Conservation (phyloP, 2,329 filamentous ascomycete species). For the Talaromyces pinophilus region DNA sequence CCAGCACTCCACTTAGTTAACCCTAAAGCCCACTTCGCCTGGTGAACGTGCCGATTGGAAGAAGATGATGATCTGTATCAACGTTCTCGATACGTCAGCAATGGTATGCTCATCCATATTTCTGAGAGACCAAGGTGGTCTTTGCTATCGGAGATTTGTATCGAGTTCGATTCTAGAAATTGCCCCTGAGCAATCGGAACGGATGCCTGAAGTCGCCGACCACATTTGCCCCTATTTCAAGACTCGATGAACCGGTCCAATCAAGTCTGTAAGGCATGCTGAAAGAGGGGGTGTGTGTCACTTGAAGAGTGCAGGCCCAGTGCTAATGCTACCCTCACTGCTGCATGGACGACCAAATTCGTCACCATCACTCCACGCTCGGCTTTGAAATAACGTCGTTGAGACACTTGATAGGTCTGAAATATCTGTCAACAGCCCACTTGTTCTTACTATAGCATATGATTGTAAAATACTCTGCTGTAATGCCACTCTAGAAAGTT, state of each 20-base stretch:
- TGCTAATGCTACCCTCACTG: constrained; percentile 10
- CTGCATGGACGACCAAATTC: background rate
- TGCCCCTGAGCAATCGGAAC: background rate
- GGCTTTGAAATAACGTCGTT: background rate
- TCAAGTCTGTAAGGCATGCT: background rate
- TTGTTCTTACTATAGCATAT: background rate
- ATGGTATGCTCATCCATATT: background rate
- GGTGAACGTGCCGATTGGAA: background rate
- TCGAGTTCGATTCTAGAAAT: background rate
- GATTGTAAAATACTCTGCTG: no score
- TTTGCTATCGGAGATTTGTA: background rate
- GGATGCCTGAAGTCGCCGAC: background rate
- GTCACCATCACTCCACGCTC: background rate
- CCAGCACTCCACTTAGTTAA: constrained; percentile 6
- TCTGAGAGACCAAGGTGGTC: background rate
- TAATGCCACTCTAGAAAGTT: background rate
- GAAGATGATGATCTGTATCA: background rate
- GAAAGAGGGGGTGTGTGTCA: background rate
- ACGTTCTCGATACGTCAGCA: background rate
- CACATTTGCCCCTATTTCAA: constrained; percentile 3
- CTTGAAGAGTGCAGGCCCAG: background rate
- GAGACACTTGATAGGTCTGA: background rate
- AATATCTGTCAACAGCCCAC: background rate
- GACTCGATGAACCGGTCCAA: constrained; percentile 12
- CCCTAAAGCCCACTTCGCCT: constrained; percentile 6